Percentiles rank a stretch among this genome's conserved stretches.
These are phyloP conservation scores for Phyllosticta paracitricarpa DNA, from an alignment of 2,329 filamentous ascomycete genomes.

Conservation along the genomic window DNA sequence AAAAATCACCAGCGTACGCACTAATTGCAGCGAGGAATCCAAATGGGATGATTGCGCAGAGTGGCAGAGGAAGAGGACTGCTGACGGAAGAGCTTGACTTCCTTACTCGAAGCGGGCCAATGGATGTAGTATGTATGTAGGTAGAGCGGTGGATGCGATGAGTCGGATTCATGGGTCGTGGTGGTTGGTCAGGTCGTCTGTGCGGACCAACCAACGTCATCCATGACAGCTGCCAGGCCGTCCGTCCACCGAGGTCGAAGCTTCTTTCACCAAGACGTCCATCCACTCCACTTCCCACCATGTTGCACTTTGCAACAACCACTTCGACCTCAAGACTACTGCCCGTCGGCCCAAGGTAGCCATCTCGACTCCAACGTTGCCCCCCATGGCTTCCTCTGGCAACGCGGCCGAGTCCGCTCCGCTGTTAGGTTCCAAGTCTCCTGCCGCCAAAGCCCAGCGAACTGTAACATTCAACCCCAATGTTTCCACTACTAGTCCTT, in stretches of 20 bases:
- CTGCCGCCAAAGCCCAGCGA: slow-evolving; percentile 36
- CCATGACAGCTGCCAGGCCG: neutral
- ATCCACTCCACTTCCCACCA: slow-evolving; percentile 1
- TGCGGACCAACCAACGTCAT: slow-evolving; percentile 2
- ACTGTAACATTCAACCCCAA: slow-evolving; percentile 69
- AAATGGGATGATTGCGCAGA: neutral
- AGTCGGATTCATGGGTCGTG: neutral
- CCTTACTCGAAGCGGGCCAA: neutral
- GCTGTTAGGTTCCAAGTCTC: slow-evolving; percentile 25
- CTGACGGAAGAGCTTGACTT: neutral
- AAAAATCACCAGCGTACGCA: neutral
- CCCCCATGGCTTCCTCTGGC: slow-evolving; percentile 4
- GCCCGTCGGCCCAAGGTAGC: neutral
- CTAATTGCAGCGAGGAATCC: neutral
- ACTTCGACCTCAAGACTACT: neutral
- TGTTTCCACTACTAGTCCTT: slow-evolving; percentile 37
- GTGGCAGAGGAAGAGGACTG: neutral
- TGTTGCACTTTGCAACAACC: neutral
- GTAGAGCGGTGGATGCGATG: neutral
- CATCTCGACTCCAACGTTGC: neutral
- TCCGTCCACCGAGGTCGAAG: slow-evolving; percentile 5
- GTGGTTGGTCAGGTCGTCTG: neutral
- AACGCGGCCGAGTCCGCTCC: slow-evolving; percentile 23
- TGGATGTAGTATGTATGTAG: neutral
- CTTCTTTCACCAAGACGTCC: slow-evolving; percentile 1